phyloP scores from a whole-genome alignment of 768 basidiomycete species.

The Omphalotus guepiniiformis region DNA sequence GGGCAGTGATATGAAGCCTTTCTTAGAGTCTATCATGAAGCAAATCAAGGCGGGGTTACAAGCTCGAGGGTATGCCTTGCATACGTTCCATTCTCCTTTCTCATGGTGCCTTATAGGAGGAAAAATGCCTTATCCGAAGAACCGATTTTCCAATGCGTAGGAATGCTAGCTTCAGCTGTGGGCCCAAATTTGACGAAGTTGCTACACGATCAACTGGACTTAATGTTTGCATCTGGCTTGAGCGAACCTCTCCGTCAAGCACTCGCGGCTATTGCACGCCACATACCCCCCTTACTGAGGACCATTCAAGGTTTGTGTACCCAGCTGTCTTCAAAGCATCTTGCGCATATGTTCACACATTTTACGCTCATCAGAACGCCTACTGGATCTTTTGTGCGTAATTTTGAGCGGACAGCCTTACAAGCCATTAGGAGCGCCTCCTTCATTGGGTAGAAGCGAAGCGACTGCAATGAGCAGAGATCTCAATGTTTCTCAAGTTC shows the following conservation, averaged over 20 bases:
- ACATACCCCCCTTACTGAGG: constrained; percentile 86
- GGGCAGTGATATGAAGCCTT: constrained; percentile 92
- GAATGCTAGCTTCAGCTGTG: constrained; percentile 92
- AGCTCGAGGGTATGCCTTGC: constrained; percentile 62
- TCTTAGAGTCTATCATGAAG: constrained; percentile 85
- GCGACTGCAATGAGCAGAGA: constrained; percentile 46
- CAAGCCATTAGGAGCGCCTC: constrained; percentile 82
- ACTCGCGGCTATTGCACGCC: constrained; percentile 74
- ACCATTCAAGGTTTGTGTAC: constrained; percentile 76
- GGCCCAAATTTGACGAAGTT: constrained; percentile 95
- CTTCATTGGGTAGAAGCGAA: constrained; percentile 53
- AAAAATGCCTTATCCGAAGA: constrained; percentile 94
- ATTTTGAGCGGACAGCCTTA: constrained; percentile 84
- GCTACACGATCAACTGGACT: constrained; percentile 92
- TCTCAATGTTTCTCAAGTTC: constrained; percentile 45
- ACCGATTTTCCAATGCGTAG: constrained; percentile 95
- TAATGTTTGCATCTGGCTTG: constrained; percentile 93
- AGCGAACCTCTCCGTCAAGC: constrained; percentile 87
- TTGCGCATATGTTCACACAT: neutral
- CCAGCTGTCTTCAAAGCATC: neutral
- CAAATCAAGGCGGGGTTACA: constrained; percentile 89
- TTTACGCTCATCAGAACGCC: constrained; percentile 69
- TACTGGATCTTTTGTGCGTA: constrained; percentile 79
- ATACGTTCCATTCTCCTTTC: neutral
- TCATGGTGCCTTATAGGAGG: constrained; percentile 35